Conservation (phyloP, 116 monocot genomes). For the Posidonia oceanica region DNA sequence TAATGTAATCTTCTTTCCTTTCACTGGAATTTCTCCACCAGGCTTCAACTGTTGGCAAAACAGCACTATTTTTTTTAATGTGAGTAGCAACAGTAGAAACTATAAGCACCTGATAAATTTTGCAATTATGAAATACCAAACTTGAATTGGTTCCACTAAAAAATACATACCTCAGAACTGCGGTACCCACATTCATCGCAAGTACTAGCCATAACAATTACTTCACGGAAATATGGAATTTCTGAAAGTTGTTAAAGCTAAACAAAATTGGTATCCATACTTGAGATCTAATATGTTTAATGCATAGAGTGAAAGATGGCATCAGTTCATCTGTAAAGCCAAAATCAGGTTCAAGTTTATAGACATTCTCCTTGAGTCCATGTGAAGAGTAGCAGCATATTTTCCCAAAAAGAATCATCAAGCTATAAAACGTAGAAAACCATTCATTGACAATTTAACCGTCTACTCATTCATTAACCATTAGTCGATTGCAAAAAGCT, state of each 20-base stretch:
- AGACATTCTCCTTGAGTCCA: too few relatives aligned
- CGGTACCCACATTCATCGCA: slow-evolving; percentile 98
- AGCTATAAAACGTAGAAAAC: too few relatives aligned
- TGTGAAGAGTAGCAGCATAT: too few relatives aligned
- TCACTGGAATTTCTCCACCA: slow-evolving; percentile 81
- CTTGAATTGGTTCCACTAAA: neutral
- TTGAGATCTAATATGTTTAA: neutral
- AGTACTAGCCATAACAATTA: slow-evolving; percentile 85
- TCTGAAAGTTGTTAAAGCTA: slow-evolving; percentile 40
- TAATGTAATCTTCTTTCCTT: slow-evolving; percentile 74
- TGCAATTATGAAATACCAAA: too few relatives aligned
- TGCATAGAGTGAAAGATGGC: neutral
- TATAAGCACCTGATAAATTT: neutral
- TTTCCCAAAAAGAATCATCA: too few relatives aligned
- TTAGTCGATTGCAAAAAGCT: too few relatives aligned
- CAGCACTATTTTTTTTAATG: neutral
- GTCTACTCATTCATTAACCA: too few relatives aligned
- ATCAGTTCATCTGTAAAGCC: neutral
- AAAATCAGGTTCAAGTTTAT: too few relatives aligned
- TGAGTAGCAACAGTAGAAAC: neutral
- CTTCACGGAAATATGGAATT: slow-evolving; percentile 95
- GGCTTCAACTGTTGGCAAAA: slow-evolving; percentile 57
- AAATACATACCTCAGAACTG: slow-evolving; percentile 72
- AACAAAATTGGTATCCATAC: neutral
- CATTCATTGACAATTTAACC: too few relatives aligned